These are phyloP conservation scores for Phyllosticta capitalensis DNA, from an alignment of 2,329 filamentous ascomycete genomes.

Conservation along the genomic window DNA sequence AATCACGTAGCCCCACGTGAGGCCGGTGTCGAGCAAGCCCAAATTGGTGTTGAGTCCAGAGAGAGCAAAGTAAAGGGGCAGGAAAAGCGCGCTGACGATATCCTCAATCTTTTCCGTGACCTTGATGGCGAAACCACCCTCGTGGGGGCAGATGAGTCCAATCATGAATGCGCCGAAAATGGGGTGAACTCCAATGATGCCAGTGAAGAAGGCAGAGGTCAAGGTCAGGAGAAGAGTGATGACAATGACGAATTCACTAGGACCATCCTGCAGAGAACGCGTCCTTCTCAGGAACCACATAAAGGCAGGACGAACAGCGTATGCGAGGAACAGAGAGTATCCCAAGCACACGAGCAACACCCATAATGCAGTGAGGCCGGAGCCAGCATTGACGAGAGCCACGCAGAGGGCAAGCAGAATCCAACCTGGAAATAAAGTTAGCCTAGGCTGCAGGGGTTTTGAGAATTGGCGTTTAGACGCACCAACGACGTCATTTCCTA, in stretches of 20 bases:
- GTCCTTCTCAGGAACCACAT: constrained; percentile 63
- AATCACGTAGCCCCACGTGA: constrained; percentile 83
- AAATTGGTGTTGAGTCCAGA: constrained; percentile 85
- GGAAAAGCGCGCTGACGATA: constrained; percentile 69
- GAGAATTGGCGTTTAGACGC: constrained; percentile 10
- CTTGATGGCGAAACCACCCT: constrained; percentile 83
- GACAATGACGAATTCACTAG: constrained; percentile 74
- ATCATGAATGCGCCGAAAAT: constrained; percentile 92
- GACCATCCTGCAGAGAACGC: constrained; percentile 76
- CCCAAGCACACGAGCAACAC: constrained; percentile 68
- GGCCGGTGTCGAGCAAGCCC: constrained; percentile 69
- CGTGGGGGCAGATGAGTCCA: constrained; percentile 81
- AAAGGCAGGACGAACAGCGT: constrained; percentile 63
- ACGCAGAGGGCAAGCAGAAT: constrained; percentile 88
- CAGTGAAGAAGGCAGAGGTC: constrained; percentile 74
- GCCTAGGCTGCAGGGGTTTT: background rate
- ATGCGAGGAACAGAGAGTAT: constrained; percentile 68
- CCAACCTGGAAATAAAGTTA: constrained; percentile 47
- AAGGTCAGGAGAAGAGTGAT: constrained; percentile 73
- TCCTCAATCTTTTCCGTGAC: constrained; percentile 93
- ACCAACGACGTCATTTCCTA: constrained; percentile 80
- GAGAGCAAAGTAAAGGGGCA: constrained; percentile 88
- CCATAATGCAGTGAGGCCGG: constrained; percentile 73
- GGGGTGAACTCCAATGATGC: constrained; percentile 83
- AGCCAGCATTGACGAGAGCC: constrained; percentile 79